These are phyloP conservation scores for Pistacia vera DNA, from an alignment of 345 rosid genomes.

Conservation along the genomic window DNA sequence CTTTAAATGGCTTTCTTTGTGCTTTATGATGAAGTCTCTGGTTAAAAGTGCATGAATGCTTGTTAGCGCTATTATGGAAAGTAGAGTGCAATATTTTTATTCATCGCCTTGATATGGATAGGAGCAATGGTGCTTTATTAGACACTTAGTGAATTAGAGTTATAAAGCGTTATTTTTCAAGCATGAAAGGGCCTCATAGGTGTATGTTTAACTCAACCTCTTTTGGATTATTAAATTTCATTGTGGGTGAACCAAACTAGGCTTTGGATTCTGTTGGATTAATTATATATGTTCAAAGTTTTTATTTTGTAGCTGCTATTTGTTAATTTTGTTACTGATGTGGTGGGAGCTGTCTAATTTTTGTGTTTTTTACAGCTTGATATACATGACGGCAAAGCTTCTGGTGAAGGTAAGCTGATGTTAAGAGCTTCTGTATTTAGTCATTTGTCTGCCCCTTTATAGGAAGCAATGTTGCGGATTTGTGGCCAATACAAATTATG, in stretches of 20 bases:
- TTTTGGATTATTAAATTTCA: neutral
- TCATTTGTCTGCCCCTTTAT: neutral
- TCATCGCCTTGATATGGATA: no score
- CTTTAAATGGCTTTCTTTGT: neutral
- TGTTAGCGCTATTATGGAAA: no score
- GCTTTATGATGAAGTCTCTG: neutral
- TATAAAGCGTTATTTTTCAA: no score
- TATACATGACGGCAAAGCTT: constrained; percentile 74
- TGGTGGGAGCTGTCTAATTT: constrained; percentile 1
- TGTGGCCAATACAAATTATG: neutral
- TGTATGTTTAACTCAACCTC: neutral
- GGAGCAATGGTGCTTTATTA: no score
- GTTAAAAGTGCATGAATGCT: no score
- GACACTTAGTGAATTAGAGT: no score
- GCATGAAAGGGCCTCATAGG: neutral
- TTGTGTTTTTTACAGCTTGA: constrained; percentile 65
- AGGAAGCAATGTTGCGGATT: neutral
- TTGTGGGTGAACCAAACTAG: neutral
- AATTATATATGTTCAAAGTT: neutral
- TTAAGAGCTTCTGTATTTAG: neutral
- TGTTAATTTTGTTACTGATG: neutral
- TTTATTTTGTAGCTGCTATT: constrained; percentile 4
- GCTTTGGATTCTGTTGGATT: neutral
- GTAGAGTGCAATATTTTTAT: no score
- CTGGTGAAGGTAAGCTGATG: constrained; percentile 61